Base-by-base conservation (phyloP, 2,329 filamentous ascomycete genomes). In the Karstenula rhodostoma region DNA sequence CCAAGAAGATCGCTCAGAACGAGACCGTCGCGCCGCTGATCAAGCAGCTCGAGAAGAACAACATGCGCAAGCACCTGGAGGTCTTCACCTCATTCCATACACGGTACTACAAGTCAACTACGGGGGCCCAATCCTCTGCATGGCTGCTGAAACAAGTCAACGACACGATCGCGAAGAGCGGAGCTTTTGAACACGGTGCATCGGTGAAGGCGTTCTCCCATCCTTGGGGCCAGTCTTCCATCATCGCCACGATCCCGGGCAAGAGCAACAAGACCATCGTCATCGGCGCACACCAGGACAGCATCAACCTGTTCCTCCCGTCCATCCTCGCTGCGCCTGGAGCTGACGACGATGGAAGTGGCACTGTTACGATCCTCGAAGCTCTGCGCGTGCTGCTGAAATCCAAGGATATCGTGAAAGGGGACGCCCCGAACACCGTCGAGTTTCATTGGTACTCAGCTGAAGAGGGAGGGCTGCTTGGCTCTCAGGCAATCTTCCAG, bases 371-470 rank as follows among this genome's bases (percentile, higher is more conserved):
- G 10, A 98, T 97, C 68, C 87, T 98, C 56, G 94, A 99, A 80
- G 92, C 93, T 3, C 86, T 99, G 73, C 88, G 93, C 37, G 90
- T 92, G 46, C 84, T 98, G 8, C 85, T 97, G 58, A 85, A 86
- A 67, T 90, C 90, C n/a, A 80, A 89, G 63, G 86, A 89, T 54
- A 85, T 97, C 61, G 79, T 89, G 40, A 80, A 85, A 53, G 93
- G 93, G 40, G 87, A 92, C 66, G 89, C 89, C 4, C 79, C 87
- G 60, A 97, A 97, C 80, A 96, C 93, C 0, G 84, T 99, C 68
- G 94, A 98, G 81, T 98, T 98, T 78, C 94, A 97, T 80, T 97
- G 93, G 93, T 97, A 96, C 81, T 92, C 89, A 47, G 93, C 92
- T 12, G 93, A 97, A 77, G 93, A 97, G 78, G 93, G 90, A 53